Evolutionary conservation across 805 yeast genomes (phyloP).

Genomic region (Yarrowia yakushimensis): DNA sequence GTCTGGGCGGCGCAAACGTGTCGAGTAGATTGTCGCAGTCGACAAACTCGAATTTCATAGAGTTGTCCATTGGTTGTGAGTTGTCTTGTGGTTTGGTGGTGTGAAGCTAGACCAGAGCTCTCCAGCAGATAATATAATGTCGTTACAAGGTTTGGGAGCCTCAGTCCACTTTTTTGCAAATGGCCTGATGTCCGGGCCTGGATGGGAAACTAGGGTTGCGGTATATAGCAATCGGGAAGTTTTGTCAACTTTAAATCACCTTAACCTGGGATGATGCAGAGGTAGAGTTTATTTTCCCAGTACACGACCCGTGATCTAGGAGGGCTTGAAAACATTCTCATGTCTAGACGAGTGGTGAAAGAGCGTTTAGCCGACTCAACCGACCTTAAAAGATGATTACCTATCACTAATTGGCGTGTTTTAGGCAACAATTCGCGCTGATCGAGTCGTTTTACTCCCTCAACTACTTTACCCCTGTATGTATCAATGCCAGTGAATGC

Average conservation of each 20-base stretch:
- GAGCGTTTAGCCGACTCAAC: background rate
- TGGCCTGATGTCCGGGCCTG: slow-evolving; percentile 18
- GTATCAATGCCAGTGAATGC: too few species aligned
- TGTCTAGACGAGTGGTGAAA: background rate
- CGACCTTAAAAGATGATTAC: background rate
- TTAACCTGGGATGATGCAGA: background rate
- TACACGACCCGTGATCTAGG: slow-evolving; percentile 9
- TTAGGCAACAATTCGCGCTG: slow-evolving; percentile 1
- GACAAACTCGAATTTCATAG: slow-evolving; percentile 25
- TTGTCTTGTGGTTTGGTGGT: background rate
- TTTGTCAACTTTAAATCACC: background rate
- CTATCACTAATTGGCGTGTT: background rate
- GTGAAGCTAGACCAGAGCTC: background rate
- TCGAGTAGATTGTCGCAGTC: slow-evolving; percentile 25
- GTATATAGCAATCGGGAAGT: background rate
- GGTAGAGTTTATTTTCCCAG: background rate
- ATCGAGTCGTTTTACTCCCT: background rate
- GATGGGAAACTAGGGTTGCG: background rate
- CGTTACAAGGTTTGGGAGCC: slow-evolving; percentile 4
- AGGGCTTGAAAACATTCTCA: background rate
- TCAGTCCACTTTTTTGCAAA: slow-evolving; percentile 21
- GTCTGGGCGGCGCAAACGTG: slow-evolving; percentile 17
- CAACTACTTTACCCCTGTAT: too few species aligned
- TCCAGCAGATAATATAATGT: slow-evolving; percentile 12
- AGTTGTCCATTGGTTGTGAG: slow-evolving; percentile 11